Evolutionary conservation across 441 rosid species (phyloP), one percentile per base, ranked within the genome.

Genomic region (Populus hybrid): DNA sequence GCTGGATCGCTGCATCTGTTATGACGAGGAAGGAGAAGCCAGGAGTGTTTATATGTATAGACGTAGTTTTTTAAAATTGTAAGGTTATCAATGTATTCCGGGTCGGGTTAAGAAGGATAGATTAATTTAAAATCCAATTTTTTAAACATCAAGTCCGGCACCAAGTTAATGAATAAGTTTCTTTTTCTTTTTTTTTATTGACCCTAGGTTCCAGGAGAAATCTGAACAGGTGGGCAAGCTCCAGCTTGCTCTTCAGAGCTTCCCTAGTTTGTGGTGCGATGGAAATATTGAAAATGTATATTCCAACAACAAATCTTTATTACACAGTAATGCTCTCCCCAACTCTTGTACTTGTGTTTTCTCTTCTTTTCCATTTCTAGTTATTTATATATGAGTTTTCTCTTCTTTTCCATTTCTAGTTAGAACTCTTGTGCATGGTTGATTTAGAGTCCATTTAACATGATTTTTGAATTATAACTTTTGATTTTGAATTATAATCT

Each of bases 261-360:
- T 53, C 21, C 57, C 63, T 16, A 18, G n/a, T 4, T 2, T 53
- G 19, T 53, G 63, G 63, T 53, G 6, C 63, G 63, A 19, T 5
- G 36, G 36, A 34, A 53, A 28, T 28, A 28, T n/a, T 53, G 63
- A 53, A n/a, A 53, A 53, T 53, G 63, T 2, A 6, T 19, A 18
- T n/a, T 18, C 63, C 21, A 9, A 57, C 32, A 28, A 38, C 30
- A 65, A 78, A 74, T 69, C 81, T 69, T 69, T 2, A 61, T 32
- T 69, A 76, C 68, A 40, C 19, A 59, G 6, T 73, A 40, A 34
- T 10, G 38, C 5, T 1, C 79, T 68, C 38, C 19, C 38, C n/a
- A n/a, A 7, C 42, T 57, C 63, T 19, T 57, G 2, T 8, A 2
- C 1, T 6, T 3, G 63, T n/a, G 23, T 57, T 6, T 57, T 57